These are phyloP conservation scores for Combretum micranthum DNA, from an alignment of 345 rosid genomes.

Conservation along the genomic window DNA sequence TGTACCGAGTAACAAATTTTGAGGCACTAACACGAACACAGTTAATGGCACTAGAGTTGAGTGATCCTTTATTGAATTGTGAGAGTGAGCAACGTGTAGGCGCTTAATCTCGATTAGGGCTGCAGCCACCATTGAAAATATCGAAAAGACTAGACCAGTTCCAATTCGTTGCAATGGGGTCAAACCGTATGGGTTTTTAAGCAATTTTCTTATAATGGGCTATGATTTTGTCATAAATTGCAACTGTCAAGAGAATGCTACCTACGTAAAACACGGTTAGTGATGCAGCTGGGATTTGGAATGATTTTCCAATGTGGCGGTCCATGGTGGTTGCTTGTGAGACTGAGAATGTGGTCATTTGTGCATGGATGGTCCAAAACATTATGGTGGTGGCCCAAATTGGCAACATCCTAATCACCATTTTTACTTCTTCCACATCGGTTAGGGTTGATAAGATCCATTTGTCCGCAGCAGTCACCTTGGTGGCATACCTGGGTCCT, in stretches of 20 bases:
- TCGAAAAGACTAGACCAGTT: slow-evolving; percentile 51
- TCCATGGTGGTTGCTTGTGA: slow-evolving; percentile 88
- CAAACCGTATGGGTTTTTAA: slow-evolving; percentile 65
- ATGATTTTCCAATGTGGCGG: slow-evolving; percentile 71
- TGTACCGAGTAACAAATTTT: slow-evolving; percentile 69
- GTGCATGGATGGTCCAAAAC: slow-evolving; percentile 97
- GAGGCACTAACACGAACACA: slow-evolving; percentile 78
- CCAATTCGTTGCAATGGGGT: slow-evolving; percentile 83
- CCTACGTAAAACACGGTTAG: slow-evolving; percentile 75
- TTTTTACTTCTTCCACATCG: slow-evolving; percentile 91
- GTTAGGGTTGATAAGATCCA: slow-evolving; percentile 81
- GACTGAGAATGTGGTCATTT: slow-evolving; percentile 86
- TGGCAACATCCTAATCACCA: slow-evolving; percentile 81
- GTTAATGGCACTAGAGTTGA: slow-evolving; percentile 48
- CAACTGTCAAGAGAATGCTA: slow-evolving; percentile 78
- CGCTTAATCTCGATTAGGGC: slow-evolving; percentile 70
- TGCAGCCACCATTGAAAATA: slow-evolving; percentile 59
- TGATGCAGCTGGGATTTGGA: slow-evolving; percentile 73
- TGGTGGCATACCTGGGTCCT: slow-evolving; percentile 20
- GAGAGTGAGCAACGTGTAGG: slow-evolving; percentile 31
- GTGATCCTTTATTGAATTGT: slow-evolving; percentile 28
- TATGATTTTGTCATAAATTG: slow-evolving; percentile 61
- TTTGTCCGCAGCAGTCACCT: slow-evolving; percentile 29
- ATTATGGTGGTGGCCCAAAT: slow-evolving; percentile 86
- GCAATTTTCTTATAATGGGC: slow-evolving; percentile 39